Percentiles rank a stretch among this genome's conserved stretches.
These are phyloP conservation scores for Fraxinus albicans DNA, from an alignment of 305 asterid genomes.

Conservation along the genomic window DNA sequence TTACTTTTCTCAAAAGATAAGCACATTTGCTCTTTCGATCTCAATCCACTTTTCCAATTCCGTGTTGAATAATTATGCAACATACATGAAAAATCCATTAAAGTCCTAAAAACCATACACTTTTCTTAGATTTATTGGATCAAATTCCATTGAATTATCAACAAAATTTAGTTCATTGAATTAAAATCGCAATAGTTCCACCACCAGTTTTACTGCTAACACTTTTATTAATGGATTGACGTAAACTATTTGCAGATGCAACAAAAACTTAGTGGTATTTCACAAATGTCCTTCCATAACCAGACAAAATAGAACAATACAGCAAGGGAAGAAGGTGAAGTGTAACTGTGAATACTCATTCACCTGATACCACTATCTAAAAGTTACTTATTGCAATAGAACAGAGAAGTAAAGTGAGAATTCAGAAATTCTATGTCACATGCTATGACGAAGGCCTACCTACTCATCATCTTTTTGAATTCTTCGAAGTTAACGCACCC, in stretches of 20 bases:
- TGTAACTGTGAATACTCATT: background rate
- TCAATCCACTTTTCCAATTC: constrained; percentile 1
- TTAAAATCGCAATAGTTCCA: background rate
- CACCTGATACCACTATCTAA: constrained; percentile 18
- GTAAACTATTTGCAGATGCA: background rate
- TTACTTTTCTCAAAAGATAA: background rate
- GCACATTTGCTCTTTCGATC: constrained; percentile 17
- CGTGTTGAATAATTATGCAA: constrained; percentile 22
- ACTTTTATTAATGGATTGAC: background rate
- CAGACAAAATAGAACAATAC: background rate
- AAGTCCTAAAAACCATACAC: background rate
- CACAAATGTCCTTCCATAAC: background rate
- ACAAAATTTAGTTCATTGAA: background rate
- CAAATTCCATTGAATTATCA: background rate
- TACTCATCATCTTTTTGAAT: constrained; percentile 74
- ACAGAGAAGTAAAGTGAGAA: constrained; percentile 1
- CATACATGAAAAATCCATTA: background rate
- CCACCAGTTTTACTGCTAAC: background rate
- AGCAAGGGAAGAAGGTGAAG: background rate
- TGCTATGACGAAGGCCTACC: constrained; percentile 19
- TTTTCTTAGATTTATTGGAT: background rate
- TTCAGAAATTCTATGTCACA: constrained; percentile 15
- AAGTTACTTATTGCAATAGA: constrained; percentile 8
- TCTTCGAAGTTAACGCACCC: constrained; percentile 80
- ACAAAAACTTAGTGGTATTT: constrained; percentile 4